Evolutionary conservation across 2,329 filamentous ascomycete genomes (phyloP), one percentile per base, ranked within the genome.

Genomic region (Pestalotiopsis sp.): DNA sequence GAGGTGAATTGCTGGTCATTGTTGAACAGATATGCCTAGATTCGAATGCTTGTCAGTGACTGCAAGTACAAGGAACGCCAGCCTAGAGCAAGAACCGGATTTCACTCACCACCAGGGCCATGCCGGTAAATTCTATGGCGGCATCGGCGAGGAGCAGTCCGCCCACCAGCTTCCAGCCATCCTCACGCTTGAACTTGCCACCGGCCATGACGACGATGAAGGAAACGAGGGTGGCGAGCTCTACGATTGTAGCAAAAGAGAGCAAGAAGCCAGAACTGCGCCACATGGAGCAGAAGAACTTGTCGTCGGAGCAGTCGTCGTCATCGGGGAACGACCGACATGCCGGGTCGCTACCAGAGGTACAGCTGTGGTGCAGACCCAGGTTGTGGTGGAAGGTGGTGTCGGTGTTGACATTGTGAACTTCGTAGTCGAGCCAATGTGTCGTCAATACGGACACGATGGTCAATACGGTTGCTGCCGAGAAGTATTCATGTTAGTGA

Each of bases 231-330:
- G 90, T 90, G 66, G 92, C 93, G 55, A 96, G 86, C 79, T 97
- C 91, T 52, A 96, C 78, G n/a, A 97, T 89, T 48, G 94, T 88
- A 7, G 92, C 88, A 73, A 98, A 92, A 65, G 91, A 92, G 82
- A 97, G 94, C 71, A 97, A 81, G 80, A 98, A 98, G 26, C 93
- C 94, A 44, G 94, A 90, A 30, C 90, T 93, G 68, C 92, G 88
- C 95, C 95, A 99, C 86, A 97, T 92, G 74, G 90, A 92, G 84
- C 96, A 98, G 81, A 98, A 98, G 75, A 90, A 89, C 64, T 89
- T 86, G 73, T 91, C 87, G 65, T 88, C 86, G 73, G 85, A 81
- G 79, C 93, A 95, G 77, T 93, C 90, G 67, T 87, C 83, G 66
- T 86, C 81, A 71, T 85, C 84, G 3, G 93, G 93, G 78, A 94